Evolutionary conservation across 148 eudicot species (phyloP), one percentile per base, ranked within the genome.

Genomic region (Diospyros kaki): DNA sequence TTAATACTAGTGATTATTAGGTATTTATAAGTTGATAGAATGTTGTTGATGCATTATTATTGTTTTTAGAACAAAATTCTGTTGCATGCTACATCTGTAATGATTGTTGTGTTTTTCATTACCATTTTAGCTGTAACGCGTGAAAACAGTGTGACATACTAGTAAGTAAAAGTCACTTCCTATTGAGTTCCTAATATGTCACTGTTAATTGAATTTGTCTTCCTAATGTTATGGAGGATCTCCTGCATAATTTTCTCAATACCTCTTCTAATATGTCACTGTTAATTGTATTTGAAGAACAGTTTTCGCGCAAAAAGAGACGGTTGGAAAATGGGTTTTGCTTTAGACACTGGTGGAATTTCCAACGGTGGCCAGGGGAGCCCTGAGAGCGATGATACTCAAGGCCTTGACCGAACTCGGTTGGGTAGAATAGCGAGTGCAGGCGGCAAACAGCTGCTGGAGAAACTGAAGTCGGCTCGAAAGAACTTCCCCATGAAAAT

Each of bases 401-500:
- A 84, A 6, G 85, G 80, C 63, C 87, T 83, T 18, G 93, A 97
- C 9, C 90, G 83, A 73, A 94, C 98, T 28, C 89, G 97, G 62
- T 83, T 94, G 75, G 88, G 98, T 67, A 85, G 98, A 77, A 89
- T 95, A 73, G 90, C 84, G 4, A 85, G 89, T 69, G 88, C 98
- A 40, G 96, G 84, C 14, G 93, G 93, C 41, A 88, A 84, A 72
- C 88, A 90, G 82, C 85, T 94, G 13, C 74, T 94, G 72, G 88
- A 81, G 12, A 94, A 92, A 81, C 78, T 94, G 44, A 92, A 92
- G 76, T 79, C 95, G 0, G 91, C 97, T 42, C 83, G 98, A 73
- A 92, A 89, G 76, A 92, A 90, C 81, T 87, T 94, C 43, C 97
- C 98, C 38, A 86, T 90, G 97, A 94, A 94, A 78, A 84, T 94